These are phyloP conservation scores for Prinsepia uniflora DNA, from an alignment of 306 rosid species.

Conservation along the genomic window DNA sequence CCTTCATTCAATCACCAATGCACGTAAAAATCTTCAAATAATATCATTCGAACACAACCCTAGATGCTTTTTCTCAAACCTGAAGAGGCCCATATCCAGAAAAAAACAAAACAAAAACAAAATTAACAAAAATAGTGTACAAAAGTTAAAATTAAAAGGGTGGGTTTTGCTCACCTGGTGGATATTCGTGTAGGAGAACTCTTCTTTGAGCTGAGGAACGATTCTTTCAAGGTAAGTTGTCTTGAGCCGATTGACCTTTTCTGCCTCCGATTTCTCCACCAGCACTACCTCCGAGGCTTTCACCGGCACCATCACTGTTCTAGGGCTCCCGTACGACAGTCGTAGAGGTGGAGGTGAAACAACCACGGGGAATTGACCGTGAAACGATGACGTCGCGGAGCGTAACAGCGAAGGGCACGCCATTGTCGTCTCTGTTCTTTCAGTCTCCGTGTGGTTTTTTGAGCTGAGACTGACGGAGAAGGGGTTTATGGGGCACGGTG, in stretches of 20 bases:
- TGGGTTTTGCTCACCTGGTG: conserved; percentile 46
- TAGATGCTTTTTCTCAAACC: not conserved
- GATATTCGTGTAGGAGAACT: conserved; percentile 67
- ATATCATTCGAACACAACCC: not conserved
- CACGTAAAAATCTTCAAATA: not conserved
- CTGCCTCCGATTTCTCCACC: conserved; percentile 81
- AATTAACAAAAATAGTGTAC: not conserved
- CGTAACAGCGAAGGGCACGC: conserved; percentile 60
- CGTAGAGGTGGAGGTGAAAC: conserved; percentile 32
- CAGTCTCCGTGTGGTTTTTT: not conserved
- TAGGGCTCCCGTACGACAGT: conserved; percentile 26
- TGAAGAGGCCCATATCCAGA: conserved; percentile 3
- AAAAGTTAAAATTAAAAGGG: not conserved
- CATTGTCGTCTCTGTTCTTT: conserved; percentile 32
- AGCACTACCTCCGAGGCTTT: conserved; percentile 57
- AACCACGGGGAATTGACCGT: conserved; percentile 42
- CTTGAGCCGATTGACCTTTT: conserved; percentile 58
- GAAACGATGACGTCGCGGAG: conserved; percentile 64
- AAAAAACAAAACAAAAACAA: not conserved
- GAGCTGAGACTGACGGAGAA: not conserved
- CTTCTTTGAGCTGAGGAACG: conserved; percentile 78
- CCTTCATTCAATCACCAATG: not conserved
- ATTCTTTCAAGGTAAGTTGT: conserved; percentile 58
- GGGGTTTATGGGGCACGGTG: not conserved
- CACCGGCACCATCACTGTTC: conserved; percentile 41